phyloP scores from a whole-genome alignment of 2,329 filamentous ascomycete species.

The Drechslerella stenobrocha region DNA sequence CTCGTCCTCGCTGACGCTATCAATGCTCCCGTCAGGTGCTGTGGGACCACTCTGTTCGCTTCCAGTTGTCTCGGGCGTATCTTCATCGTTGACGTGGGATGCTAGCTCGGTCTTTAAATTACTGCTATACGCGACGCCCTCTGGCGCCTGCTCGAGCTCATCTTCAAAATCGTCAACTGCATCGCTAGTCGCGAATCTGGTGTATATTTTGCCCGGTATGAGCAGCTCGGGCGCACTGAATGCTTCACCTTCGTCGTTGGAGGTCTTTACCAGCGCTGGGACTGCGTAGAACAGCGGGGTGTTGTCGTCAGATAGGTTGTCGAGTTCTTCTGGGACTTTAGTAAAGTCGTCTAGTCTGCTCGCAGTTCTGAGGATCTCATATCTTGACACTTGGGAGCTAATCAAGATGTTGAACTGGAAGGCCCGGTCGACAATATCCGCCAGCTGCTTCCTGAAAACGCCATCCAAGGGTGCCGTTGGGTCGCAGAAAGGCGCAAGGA shows the following conservation, averaged over 20 bases:
- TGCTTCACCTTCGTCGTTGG: slow-evolving; percentile 31
- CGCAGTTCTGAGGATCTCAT: slow-evolving; percentile 18
- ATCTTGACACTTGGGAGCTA: slow-evolving; percentile 27
- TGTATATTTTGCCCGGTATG: slow-evolving; percentile 33
- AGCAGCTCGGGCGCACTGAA: slow-evolving; percentile 19
- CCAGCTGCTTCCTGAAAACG: slow-evolving; percentile 13
- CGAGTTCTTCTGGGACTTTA: slow-evolving; percentile 25
- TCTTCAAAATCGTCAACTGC: neutral
- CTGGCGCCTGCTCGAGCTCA: neutral
- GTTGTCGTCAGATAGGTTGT: slow-evolving; percentile 10
- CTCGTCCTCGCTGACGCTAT: slow-evolving; percentile 12
- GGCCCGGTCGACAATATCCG: slow-evolving; percentile 30
- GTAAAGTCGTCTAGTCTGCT: slow-evolving; percentile 18
- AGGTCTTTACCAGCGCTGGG: slow-evolving; percentile 29
- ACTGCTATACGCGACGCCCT: neutral
- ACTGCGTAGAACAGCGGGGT: slow-evolving; percentile 26
- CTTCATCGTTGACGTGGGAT: slow-evolving; percentile 36
- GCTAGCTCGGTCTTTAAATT: slow-evolving; percentile 16
- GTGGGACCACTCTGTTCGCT: too few species aligned
- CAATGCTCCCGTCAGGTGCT: too few species aligned
- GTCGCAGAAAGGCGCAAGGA: slow-evolving; percentile 35
- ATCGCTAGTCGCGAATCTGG: slow-evolving; percentile 15
- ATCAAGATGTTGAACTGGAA: slow-evolving; percentile 42
- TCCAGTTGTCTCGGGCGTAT: slow-evolving; percentile 10
- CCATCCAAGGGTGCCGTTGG: slow-evolving; percentile 15